Percentiles rank a stretch among this genome's conserved stretches.
Conservation (phyloP, 2,329 filamentous ascomycete species). For the Botrytis hyacinthi region DNA sequence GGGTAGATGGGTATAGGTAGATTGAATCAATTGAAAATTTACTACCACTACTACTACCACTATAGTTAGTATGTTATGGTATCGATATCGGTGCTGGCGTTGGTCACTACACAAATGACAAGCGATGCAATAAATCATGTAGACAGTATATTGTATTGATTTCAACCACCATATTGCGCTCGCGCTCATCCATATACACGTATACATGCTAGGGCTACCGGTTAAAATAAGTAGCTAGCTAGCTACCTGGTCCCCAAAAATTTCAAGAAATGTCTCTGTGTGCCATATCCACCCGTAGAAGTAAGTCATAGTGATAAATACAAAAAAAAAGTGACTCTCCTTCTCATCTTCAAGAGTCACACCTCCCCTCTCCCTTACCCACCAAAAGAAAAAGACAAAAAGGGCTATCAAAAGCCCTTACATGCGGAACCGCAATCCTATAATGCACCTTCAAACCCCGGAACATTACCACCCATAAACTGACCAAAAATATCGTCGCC, state of each 20-base stretch:
- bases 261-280: neutral
- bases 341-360: neutral
- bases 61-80: too few species aligned
- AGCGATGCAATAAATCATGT: neutral
- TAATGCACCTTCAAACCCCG: constrained; percentile 27
- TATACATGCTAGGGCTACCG: neutral
- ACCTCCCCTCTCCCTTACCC: too few species aligned
- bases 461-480: constrained; percentile 25
- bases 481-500: constrained; percentile 34
- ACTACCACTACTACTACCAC: too few species aligned
- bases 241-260: neutral
- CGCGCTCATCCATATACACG: neutral
- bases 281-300: neutral
- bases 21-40: too few species aligned
- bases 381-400: neutral
- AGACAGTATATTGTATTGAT: neutral
- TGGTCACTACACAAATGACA: neutral
- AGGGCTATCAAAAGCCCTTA: neutral
- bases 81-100: too few species aligned
- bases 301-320: neutral
- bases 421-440: neutral
- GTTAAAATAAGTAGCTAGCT: neutral
- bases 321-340: neutral
- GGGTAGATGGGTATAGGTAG: neutral
- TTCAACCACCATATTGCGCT: neutral